Evolutionary conservation across 441 rosid species (phyloP), one percentile per base, ranked within the genome.

Genomic region (Lepidium campestre): DNA sequence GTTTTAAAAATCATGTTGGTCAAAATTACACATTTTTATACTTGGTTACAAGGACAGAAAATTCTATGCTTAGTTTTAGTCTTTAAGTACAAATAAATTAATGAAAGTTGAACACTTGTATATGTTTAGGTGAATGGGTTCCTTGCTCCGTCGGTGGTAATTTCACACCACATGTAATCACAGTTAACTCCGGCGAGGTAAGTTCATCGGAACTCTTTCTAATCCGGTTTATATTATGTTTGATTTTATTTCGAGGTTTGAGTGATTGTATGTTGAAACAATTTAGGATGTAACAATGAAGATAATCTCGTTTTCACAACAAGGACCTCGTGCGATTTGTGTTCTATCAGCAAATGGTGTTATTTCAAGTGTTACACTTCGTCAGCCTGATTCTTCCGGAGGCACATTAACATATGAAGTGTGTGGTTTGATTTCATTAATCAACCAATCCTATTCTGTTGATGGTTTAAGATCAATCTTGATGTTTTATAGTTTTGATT

Each of bases 381-480:
- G 86, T n/a, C 92, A 84, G 57, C 86, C 89, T 13, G 87, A 86
- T 77, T 81, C 89, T 11, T 86, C 92, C 0, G 92, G 92, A 0
- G 92, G 92, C 29, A 86, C 92, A 62, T 74, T 86, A 68, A 86
- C 92, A 18, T 86, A 86, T 8, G 92, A 86, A 82, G 92, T 84
- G 57, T 74, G 63, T 42, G 18, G 42, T 31, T 55, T 52, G 2
- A 13, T 61, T 11, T 54, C 48, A 23, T 65, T 4, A 4, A 57
- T 39, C 19, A 23, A 4, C 7, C 8, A 27, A 27, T 27, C 8
- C 1, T 27, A 4, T 4, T 57, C 13, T 37, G 23, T 39, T 53
- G 47, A 14, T 27, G 4, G 1, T 61, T 34, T 32, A 17, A 44
- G 20, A 20, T 47, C 27, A 20, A 52, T 54, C 1, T 14, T 55